Evolutionary conservation across 2,329 filamentous ascomycete species (phyloP).

Genomic region (Triangularia setosa): DNA sequence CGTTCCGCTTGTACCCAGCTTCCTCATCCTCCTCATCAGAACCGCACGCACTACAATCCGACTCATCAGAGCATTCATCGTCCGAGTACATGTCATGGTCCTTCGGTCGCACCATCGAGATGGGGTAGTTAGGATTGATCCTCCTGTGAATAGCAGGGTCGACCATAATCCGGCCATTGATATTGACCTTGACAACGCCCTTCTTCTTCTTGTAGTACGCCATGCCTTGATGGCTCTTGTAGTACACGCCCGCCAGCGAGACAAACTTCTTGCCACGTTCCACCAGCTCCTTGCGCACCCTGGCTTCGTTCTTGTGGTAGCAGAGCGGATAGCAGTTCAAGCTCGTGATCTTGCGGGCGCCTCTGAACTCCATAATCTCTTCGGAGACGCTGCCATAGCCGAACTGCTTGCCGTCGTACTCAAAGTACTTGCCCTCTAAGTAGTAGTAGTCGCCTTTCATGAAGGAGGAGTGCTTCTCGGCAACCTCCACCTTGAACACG

Average conservation of each 20-base stretch:
- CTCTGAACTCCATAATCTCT: slow-evolving; percentile 72
- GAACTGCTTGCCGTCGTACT: slow-evolving; percentile 84
- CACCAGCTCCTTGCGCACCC: slow-evolving; percentile 63
- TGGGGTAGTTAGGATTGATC: slow-evolving; percentile 80
- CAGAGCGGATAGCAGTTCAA: slow-evolving; percentile 72
- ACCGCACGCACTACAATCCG: slow-evolving; percentile 37
- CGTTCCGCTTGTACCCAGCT: slow-evolving; percentile 37
- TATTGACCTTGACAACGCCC: slow-evolving; percentile 70
- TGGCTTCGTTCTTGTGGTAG: slow-evolving; percentile 70
- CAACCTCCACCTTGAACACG: slow-evolving; percentile 76
- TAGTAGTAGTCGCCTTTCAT: slow-evolving; percentile 72
- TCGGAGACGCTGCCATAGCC: slow-evolving; percentile 68
- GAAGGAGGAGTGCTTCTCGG: slow-evolving; percentile 65
- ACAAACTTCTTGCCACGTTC: slow-evolving; percentile 84
- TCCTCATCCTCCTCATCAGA: slow-evolving; percentile 38
- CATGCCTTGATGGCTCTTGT: slow-evolving; percentile 77
- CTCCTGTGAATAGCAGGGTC: slow-evolving; percentile 78
- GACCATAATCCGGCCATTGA: slow-evolving; percentile 85
- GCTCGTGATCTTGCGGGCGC: slow-evolving; percentile 76
- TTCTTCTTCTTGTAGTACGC: slow-evolving; percentile 82
- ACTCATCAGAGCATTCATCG: slow-evolving; percentile 42
- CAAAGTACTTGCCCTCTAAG: slow-evolving; percentile 75
- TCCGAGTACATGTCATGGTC: slow-evolving; percentile 59
- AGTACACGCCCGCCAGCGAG: slow-evolving; percentile 74
- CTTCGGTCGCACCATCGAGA: slow-evolving; percentile 69